A percentile compares a stretch with the other conserved stretches of the same genome.
phyloP scores from a whole-genome alignment of 352 stramenopile species.

The Phytopythium vexans region DNA sequence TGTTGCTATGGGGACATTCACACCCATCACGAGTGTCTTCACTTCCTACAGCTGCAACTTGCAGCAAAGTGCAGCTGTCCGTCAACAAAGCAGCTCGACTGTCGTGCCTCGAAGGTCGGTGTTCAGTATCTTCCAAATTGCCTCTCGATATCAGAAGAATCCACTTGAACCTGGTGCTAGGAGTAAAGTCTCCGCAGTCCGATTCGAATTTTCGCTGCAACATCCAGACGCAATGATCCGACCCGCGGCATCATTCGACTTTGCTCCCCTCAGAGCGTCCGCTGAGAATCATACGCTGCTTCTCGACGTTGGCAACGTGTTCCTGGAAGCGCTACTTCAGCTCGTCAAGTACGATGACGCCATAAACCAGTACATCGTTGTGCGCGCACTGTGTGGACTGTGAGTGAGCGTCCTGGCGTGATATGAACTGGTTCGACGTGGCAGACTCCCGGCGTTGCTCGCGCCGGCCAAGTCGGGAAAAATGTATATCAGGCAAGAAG shows the following conservation, averaged over 20 bases:
- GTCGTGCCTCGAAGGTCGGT: too few species aligned
- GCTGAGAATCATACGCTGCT: conserved; percentile 89
- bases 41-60: too few species aligned
- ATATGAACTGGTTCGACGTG: conserved; percentile 85
- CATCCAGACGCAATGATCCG: conserved; percentile 82
- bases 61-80: too few species aligned
- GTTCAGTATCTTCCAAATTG: too few species aligned
- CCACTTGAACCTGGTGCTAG: too few species aligned
- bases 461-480: conserved; percentile 89
- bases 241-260: conserved; percentile 87
- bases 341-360: conserved; percentile 56
- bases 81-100: too few species aligned
- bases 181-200: too few species aligned
- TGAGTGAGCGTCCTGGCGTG: conserved; percentile 86
- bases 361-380: conserved; percentile 87
- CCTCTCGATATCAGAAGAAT: too few species aligned
- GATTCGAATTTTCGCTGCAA: conserved; percentile 71
- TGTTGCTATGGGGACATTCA: too few species aligned
- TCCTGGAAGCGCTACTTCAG: conserved; percentile 54
- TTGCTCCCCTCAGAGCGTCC: conserved; percentile 94
- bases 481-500: conserved; percentile 94
- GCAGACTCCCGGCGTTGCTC: conserved; percentile 87
- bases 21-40: too few species aligned
- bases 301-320: conserved; percentile 38
- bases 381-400: conserved; percentile 90